A percentile compares a stretch with the other conserved stretches of the same genome.
These are phyloP conservation scores for Limonium bicolor DNA, from an alignment of 148 eudicot genomes.

Conservation along the genomic window DNA sequence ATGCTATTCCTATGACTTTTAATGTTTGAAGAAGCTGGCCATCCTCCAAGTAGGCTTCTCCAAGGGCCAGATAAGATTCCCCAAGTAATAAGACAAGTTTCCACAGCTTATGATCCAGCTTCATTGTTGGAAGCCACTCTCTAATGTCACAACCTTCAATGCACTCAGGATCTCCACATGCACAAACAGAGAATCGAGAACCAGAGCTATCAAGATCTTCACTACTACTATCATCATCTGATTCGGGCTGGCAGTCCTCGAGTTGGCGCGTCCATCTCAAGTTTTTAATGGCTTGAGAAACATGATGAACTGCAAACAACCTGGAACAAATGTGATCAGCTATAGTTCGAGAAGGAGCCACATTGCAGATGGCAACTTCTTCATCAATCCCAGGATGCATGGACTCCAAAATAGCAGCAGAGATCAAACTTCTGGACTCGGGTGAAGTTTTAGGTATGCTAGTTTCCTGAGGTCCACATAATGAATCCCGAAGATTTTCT, in stretches of 20 bases:
- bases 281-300: constrained; percentile 94
- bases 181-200: constrained; percentile 53
- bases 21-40: constrained; percentile 65
- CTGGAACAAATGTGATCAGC: constrained; percentile 64
- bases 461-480: constrained; percentile 15
- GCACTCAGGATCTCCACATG: constrained; percentile 97
- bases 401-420: constrained; percentile 16
- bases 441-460: constrained; percentile 12
- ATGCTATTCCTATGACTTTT: constrained; percentile 73
- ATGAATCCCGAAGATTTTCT: constrained; percentile 14
- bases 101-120: constrained; percentile 83
- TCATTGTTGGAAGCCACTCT: constrained; percentile 86
- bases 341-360: constrained; percentile 20
- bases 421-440: constrained; percentile 16
- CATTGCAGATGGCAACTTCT: constrained; percentile 10
- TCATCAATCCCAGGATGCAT: constrained; percentile 13
- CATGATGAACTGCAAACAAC: constrained; percentile 89
- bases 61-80: constrained; percentile 90
- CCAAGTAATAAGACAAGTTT: constrained; percentile 91
- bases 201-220: constrained; percentile 10
- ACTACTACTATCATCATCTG: constrained; percentile 13
- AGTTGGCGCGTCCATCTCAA: constrained; percentile 79
- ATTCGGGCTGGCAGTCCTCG: constrained; percentile 25
- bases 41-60: constrained; percentile 67
- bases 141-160: constrained; percentile 89